Conservation (phyloP, 148 eudicot genomes). For the Rhododendron vialii region DNA sequence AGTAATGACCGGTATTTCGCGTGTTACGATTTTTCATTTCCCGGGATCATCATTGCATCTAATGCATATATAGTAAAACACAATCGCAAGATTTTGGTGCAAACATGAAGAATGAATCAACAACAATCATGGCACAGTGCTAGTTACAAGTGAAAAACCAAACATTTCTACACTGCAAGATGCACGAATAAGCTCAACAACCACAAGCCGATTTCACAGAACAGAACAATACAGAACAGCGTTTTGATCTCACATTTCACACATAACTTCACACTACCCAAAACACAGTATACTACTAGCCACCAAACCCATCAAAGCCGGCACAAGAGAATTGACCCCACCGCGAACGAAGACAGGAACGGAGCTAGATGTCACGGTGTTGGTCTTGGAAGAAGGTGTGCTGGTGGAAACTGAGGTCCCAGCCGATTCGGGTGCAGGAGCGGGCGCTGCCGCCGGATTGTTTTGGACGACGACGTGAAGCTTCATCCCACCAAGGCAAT, state of each 20-base stretch:
- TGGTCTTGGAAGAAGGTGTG: conserved; percentile 35
- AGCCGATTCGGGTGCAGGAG: conserved; percentile 22
- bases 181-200: not conserved
- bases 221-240: not conserved
- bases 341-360: conserved; percentile 13
- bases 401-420: not conserved
- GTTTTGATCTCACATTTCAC: not conserved
- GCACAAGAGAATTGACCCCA: not conserved
- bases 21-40: not conserved
- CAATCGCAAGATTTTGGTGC: not conserved
- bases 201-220: not conserved
- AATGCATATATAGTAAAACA: not conserved
- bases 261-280: not conserved
- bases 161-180: not conserved
- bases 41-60: not conserved
- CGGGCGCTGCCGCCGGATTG: conserved; percentile 23
- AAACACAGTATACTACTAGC: not conserved
- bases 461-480: conserved; percentile 44
- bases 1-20: no score
- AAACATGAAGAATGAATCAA: not conserved
- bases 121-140: not conserved
- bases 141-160: not conserved
- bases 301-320: not conserved
- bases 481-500: conserved; percentile 84
- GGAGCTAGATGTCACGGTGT: conserved; percentile 23